Conservation (phyloP, 768 basidiomycete genomes). For the Rhodotorula graminis region DNA sequence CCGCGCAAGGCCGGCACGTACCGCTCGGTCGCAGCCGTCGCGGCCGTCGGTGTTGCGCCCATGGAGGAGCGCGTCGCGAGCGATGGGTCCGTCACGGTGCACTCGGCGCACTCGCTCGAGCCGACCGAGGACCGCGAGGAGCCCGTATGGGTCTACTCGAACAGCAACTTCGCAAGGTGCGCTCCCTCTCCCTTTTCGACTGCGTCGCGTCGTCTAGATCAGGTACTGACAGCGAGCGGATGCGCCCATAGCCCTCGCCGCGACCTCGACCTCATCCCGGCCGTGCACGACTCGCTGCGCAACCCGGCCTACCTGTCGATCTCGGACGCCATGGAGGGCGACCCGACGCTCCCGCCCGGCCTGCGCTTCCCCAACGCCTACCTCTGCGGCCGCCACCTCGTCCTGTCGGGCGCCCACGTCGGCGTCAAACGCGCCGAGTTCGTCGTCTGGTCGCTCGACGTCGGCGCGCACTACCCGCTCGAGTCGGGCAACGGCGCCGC, state of each 20-base stretch:
- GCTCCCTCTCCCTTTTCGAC: background rate
- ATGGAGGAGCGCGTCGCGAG: conserved; percentile 7
- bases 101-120: conserved; percentile 6
- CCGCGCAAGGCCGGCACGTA: conserved; percentile 91
- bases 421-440: conserved; percentile 80
- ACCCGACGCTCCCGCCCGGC: conserved; percentile 85
- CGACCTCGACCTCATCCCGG: conserved; percentile 79
- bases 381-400: conserved; percentile 80
- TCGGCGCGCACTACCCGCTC: conserved; percentile 62
- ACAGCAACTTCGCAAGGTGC: conserved; percentile 73
- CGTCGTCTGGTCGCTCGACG: conserved; percentile 66
- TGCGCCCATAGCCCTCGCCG: conserved; percentile 60
- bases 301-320: conserved; percentile 60
- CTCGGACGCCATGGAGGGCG: conserved; percentile 38
- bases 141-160: conserved; percentile 88
- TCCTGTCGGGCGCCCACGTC: conserved; percentile 58
- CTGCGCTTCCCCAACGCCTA: conserved; percentile 93
- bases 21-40: conserved; percentile 76
- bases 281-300: conserved; percentile 58
- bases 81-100: conserved; percentile 1
- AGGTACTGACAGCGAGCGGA: background rate
- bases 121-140: conserved; percentile 57
- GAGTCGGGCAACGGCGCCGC: conserved; percentile 18
- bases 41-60: conserved; percentile 12
- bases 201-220: too few species aligned